These are phyloP conservation scores for Dendryphion nanum DNA, from an alignment of 2,329 filamentous ascomycete species.

Conservation along the genomic window DNA sequence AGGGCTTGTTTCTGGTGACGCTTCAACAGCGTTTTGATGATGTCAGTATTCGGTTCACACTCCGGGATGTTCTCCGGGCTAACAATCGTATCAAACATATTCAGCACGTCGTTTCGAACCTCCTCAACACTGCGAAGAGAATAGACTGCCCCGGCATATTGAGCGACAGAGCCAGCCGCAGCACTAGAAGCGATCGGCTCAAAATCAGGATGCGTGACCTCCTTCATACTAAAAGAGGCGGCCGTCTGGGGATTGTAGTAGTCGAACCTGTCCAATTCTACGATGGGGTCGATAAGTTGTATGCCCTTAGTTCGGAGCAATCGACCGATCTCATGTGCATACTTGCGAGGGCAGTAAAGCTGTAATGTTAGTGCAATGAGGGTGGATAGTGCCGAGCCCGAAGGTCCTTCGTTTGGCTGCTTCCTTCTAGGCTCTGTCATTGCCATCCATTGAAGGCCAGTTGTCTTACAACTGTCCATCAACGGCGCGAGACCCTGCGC, in stretches of 20 bases:
- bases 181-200: conserved; percentile 5
- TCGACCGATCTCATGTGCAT: conserved; percentile 64
- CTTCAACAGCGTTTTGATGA: conserved; percentile 68
- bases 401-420: conserved; percentile 54
- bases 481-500: conserved; percentile 68
- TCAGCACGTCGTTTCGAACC: conserved; percentile 77
- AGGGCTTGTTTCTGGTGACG: conserved; percentile 88
- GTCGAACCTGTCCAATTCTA: conserved; percentile 64
- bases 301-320: conserved; percentile 66
- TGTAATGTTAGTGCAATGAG: conserved; percentile 64
- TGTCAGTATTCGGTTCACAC: conserved; percentile 60
- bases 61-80: conserved; percentile 73
- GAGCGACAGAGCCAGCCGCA: neutral
- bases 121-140: conserved; percentile 73
- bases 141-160: conserved; percentile 19
- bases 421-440: conserved; percentile 68
- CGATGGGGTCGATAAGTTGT: conserved; percentile 62
- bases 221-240: conserved; percentile 11
- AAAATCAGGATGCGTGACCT: conserved; percentile 15
- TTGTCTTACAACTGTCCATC: conserved; percentile 61
- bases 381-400: conserved; percentile 17
- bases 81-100: conserved; percentile 82
- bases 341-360: conserved; percentile 73
- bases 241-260: conserved; percentile 72
- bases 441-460: conserved; percentile 68